phyloP scores from a whole-genome alignment of 2,329 filamentous ascomycete genomes.

The Fusarium sp. region DNA sequence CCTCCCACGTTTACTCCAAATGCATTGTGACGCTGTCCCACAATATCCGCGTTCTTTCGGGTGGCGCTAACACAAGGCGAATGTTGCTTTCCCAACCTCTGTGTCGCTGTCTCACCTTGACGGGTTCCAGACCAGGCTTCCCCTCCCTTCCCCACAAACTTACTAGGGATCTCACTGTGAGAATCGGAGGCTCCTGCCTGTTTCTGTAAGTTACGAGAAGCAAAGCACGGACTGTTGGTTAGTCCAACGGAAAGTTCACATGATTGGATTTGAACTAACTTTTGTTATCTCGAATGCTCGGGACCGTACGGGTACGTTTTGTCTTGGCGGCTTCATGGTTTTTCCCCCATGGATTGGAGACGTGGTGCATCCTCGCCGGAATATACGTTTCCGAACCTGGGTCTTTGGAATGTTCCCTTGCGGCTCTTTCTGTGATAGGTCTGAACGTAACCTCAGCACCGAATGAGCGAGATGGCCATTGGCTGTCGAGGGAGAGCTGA shows the following conservation, averaged over 20 bases:
- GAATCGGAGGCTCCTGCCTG: conserved; percentile 1
- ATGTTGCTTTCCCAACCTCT: conserved; percentile 6
- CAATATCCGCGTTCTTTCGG: background rate
- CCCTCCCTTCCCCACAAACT: background rate
- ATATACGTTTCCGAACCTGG: background rate
- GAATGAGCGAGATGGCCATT: background rate
- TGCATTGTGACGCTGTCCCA: conserved; percentile 25
- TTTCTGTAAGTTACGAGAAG: background rate
- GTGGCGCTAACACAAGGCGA: background rate
- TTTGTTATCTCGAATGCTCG: background rate
- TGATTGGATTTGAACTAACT: background rate
- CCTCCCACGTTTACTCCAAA: conserved; percentile 8
- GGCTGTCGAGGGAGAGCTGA: background rate
- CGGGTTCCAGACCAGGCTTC: background rate
- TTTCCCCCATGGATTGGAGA: background rate
- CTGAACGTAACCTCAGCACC: background rate
- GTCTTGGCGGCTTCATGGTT: conserved; percentile 1
- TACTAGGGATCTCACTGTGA: conserved; percentile 10
- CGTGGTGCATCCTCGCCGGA: background rate
- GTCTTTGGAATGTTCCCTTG: background rate
- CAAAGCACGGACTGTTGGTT: conserved; percentile 3
- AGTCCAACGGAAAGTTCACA: background rate
- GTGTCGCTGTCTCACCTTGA: conserved; percentile 1
- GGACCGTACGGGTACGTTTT: conserved; percentile 1
- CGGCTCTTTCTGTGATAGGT: background rate